Base-by-base conservation (phyloP, 192 early-diverging fungal genomes). In the Phycomyces blakesleeanus region DNA sequence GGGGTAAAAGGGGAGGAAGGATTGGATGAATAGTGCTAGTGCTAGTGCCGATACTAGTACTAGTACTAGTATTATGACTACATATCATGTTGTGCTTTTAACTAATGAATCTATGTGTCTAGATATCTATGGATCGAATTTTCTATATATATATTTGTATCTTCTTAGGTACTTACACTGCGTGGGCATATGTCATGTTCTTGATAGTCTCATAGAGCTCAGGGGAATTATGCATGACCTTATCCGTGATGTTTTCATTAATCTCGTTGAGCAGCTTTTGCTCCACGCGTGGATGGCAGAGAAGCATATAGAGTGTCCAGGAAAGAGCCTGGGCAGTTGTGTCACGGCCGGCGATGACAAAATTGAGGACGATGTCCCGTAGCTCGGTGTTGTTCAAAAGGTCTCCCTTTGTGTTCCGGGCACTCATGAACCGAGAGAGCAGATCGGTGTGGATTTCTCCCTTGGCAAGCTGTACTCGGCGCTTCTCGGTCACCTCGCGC, bases 251-350 rank as follows among this genome's bases (percentile, higher is more conserved):
- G 1, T 54, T 52, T 27, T 63, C 56, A 6, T 50, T 39, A 27
- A 76, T 70, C 47, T 83, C 81, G 2, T 78, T 72, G 9, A 74
- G 38, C 6, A 83, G 71, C 15, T 77, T 76, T n/a, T 61, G 16
- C 38, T 81, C 77, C 0, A 79, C 60, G 39, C 75, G 54, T 10
- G 81, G 80, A 39, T 83, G 67, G 0, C 51, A 60, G 9, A 73
- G 58, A 3, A 83, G 61, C 15, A 64, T 64, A 34, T 78, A 80
- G 56, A 83, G 78, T 2, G 61, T 57, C 81, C 81, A 83, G 0
- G 78, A 80, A 10, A 83, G 60, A 18, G 81, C 69, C 22, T 77
- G 78, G 14, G 81, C 79, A 11, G 81, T 83, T 1, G 81, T 83
- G 57, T 83, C 80, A 29, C 74, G 54, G 16, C 71, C 71, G 21